Evolutionary conservation across 2,329 filamentous ascomycete genomes (phyloP), one percentile per base, ranked within the genome.

Genomic region (Pyricularia pennisetigena): DNA sequence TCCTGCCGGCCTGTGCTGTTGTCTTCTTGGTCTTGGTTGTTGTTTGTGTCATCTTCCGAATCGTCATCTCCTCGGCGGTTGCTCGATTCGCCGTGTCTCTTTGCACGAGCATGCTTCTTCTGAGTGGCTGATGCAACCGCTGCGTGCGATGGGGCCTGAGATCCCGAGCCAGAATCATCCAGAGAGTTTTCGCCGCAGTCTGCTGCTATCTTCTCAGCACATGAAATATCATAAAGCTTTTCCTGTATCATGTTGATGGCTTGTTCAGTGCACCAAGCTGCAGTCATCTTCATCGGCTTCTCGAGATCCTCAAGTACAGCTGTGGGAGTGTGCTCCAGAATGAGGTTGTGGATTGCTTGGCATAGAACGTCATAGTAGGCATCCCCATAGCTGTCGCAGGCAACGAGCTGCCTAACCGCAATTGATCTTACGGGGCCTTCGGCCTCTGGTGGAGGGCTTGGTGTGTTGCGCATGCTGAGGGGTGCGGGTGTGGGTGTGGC

Each of bases 271-370:
- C 32, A 66, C 23, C 65, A 57, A 16, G 32, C 41, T 7, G 65
- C 35, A n/a, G 23, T 6, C 14, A 29, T 26, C 24, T 66, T 59
- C 20, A 66, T 7, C 0, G 65, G 41, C 23, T 66, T 28, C 10
- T 57, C 65, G 32, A 66, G 65, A 28, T 57, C 65, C 3, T 66
- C 65, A 14, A 66, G 35, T 26, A 66, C 65, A n/a, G 26, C 24
- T 20, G 26, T 30, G 12, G 65, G 65, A 6, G 41, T 57, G 41
- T 59, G 30, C 24, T 66, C 24, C 4, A 66, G 4, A 32, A 41
- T 66, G 20, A 66, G 14, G 14, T 49, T 49, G 41, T 66, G 35
- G 4, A 66, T 28, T 49, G 26, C 54, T 23, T 66, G 65, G 2
- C 26, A 23, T 4, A 66, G n/a, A 10, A 23, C 24, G n/a, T 66